phyloP scores from a whole-genome alignment of 257 asterid genomes.

The Penstemon davidsonii region DNA sequence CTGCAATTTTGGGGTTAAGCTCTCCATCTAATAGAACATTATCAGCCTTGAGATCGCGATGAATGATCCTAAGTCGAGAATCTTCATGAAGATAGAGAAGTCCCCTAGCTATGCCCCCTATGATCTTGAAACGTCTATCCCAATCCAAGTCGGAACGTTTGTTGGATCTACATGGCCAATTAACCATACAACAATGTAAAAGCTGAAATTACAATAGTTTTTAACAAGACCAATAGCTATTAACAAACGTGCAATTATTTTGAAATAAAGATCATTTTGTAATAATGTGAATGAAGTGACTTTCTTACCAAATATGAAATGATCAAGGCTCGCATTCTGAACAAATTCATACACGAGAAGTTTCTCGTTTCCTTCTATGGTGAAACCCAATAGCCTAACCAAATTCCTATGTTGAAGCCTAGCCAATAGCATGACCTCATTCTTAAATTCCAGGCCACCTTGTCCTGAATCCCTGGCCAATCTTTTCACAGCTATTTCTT shows the following conservation, averaged over 20 bases:
- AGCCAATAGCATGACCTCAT: conserved; percentile 17
- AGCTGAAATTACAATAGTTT: not conserved
- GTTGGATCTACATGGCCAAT: not conserved
- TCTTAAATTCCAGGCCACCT: conserved; percentile 16
- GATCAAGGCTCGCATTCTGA: conserved; percentile 9
- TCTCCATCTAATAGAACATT: conserved; percentile 8
- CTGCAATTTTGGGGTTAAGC: conserved; percentile 23
- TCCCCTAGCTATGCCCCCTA: conserved; percentile 9
- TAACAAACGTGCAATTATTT: not conserved
- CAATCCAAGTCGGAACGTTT: not conserved
- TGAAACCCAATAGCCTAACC: conserved; percentile 17
- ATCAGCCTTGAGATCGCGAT: conserved; percentile 8
- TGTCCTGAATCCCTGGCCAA: not conserved
- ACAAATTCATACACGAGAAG: conserved; percentile 18
- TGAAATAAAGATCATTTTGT: not conserved
- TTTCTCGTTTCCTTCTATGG: conserved; percentile 12
- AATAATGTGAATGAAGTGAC: no score
- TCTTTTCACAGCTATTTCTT: conserved; percentile 17
- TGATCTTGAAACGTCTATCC: conserved; percentile 13
- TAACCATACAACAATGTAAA: not conserved
- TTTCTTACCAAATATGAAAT: conserved; percentile 6
- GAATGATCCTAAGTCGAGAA: conserved; percentile 8
- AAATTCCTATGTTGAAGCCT: conserved; percentile 10
- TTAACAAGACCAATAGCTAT: no score
- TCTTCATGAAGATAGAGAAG: conserved; percentile 13